Percentiles rank a stretch among this genome's conserved stretches.
phyloP scores from a whole-genome alignment of 139 green algal species.

The Chlorella sorokiniana region DNA sequence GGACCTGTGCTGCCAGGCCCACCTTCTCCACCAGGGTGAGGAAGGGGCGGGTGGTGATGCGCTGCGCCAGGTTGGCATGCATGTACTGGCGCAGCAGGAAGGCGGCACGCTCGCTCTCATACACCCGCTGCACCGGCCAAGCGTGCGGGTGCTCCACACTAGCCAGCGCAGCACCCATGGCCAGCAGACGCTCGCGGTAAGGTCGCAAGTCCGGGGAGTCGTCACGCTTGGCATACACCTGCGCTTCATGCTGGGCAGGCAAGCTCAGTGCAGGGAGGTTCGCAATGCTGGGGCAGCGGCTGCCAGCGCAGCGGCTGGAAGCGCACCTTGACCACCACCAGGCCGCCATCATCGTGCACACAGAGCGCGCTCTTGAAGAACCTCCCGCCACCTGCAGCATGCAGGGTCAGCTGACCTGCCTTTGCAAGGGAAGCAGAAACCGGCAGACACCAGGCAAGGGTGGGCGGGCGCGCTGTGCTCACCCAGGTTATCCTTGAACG shows the following conservation, averaged over 20 bases:
- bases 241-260: neutral
- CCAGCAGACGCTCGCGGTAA: slow-evolving; percentile 75
- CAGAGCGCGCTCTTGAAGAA: slow-evolving; percentile 90
- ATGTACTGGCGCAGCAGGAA: slow-evolving; percentile 88
- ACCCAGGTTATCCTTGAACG: slow-evolving; percentile 31
- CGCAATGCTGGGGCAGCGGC: neutral
- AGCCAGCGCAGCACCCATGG: slow-evolving; percentile 53
- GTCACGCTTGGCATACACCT: slow-evolving; percentile 84
- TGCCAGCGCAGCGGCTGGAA: neutral
- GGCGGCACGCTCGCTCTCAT: slow-evolving; percentile 31
- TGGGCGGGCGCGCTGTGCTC: neutral
- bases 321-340: slow-evolving; percentile 91
- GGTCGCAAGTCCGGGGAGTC: slow-evolving; percentile 50
- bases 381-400: slow-evolving; percentile 72
- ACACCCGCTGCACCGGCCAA: slow-evolving; percentile 68
- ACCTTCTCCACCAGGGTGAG: slow-evolving; percentile 90
- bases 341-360: slow-evolving; percentile 86
- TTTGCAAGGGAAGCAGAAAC: neutral
- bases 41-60: slow-evolving; percentile 92
- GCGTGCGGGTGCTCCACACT: slow-evolving; percentile 62
- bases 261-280: neutral
- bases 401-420: neutral
- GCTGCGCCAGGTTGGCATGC: slow-evolving; percentile 84
- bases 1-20: neutral
- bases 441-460: neutral